Percentiles rank a stretch among this genome's conserved stretches.
These are phyloP conservation scores for Flaveria bidentis DNA, from an alignment of 129 eudicot genomes.

Conservation along the genomic window DNA sequence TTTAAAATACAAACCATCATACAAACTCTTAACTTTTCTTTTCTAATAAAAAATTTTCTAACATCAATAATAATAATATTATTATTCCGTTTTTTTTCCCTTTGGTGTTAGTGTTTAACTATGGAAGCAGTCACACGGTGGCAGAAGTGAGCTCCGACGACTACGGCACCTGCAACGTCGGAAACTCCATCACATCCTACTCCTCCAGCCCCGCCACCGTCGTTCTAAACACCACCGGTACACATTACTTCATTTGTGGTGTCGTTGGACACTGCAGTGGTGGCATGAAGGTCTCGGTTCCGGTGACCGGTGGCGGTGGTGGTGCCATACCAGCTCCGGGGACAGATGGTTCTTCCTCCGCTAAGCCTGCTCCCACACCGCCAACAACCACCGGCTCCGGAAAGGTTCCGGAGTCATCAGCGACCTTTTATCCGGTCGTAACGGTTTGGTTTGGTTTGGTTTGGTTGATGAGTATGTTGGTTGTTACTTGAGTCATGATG, in stretches of 20 bases:
- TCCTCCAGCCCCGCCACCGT: conserved; percentile 32
- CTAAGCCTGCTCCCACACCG: conserved; percentile 42
- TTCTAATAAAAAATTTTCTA: no score
- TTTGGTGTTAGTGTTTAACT: conserved; percentile 44
- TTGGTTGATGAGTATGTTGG: conserved; percentile 18
- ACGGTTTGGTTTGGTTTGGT: conserved; percentile 21
- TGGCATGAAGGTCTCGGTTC: conserved; percentile 50
- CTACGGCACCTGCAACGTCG: conserved; percentile 38
- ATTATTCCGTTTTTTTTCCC: not conserved
- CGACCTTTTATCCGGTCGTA: not conserved
- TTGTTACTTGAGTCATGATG: conserved; percentile 37
- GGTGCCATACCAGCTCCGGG: conserved; percentile 34
- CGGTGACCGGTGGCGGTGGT: conserved; percentile 30
- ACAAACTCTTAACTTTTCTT: not conserved
- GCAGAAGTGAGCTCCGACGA: conserved; percentile 39
- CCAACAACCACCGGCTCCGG: conserved; percentile 27
- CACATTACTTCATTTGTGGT: conserved; percentile 49
- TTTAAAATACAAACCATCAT: no score
- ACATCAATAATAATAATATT: no score
- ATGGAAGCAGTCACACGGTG: conserved; percentile 41
- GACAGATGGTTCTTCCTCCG: conserved; percentile 15
- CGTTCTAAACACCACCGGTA: conserved; percentile 35
- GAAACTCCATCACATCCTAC: conserved; percentile 32
- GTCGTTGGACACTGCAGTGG: conserved; percentile 45
- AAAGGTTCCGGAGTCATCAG: conserved; percentile 24